Percentiles rank a stretch among this genome's conserved stretches.
phyloP scores from a whole-genome alignment of 495 filamentous ascomycete genomes.

The Pseudoneurospora amorphoporcata region DNA sequence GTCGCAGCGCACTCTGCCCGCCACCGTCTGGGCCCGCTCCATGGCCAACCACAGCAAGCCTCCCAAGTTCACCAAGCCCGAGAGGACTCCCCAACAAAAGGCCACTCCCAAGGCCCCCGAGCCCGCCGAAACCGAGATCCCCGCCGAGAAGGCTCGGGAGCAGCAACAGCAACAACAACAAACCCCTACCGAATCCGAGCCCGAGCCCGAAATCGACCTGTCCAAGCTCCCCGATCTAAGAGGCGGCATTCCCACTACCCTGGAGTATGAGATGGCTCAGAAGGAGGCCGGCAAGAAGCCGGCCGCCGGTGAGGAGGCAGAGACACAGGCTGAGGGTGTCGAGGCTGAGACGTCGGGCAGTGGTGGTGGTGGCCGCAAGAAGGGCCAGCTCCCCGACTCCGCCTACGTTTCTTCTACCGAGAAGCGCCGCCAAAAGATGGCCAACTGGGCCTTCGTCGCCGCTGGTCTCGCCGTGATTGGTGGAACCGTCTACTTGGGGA shows the following conservation, averaged over 20 bases:
- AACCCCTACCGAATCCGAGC: constrained; percentile 7
- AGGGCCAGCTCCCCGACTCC: constrained; percentile 61
- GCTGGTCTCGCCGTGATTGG: constrained; percentile 28
- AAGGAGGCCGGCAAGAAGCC: neutral
- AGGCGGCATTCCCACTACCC: constrained; percentile 82
- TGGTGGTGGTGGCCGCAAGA: constrained; percentile 31
- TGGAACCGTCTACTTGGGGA: constrained; percentile 54
- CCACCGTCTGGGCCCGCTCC: constrained; percentile 29
- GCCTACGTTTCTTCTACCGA: constrained; percentile 88
- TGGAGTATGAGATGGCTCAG: constrained; percentile 55
- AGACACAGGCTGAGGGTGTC: neutral
- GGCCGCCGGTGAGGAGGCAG: neutral
- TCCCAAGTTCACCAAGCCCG: constrained; percentile 15
- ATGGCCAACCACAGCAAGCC: constrained; percentile 30
- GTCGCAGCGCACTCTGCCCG: constrained; percentile 11
- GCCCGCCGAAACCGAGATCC: neutral
- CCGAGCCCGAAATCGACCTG: constrained; percentile 29
- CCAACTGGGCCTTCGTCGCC: constrained; percentile 45
- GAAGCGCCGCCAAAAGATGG: constrained; percentile 59
- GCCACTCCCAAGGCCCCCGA: constrained; percentile 3
- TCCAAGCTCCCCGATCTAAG: constrained; percentile 75
- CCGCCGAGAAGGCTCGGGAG: neutral
- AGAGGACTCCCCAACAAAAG: constrained; percentile 8
- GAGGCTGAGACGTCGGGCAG: constrained; percentile 34
- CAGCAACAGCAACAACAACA: neutral